Evolutionary conservation across 495 filamentous ascomycete genomes (phyloP).

Genomic region (Aspergillus bridgeri): DNA sequence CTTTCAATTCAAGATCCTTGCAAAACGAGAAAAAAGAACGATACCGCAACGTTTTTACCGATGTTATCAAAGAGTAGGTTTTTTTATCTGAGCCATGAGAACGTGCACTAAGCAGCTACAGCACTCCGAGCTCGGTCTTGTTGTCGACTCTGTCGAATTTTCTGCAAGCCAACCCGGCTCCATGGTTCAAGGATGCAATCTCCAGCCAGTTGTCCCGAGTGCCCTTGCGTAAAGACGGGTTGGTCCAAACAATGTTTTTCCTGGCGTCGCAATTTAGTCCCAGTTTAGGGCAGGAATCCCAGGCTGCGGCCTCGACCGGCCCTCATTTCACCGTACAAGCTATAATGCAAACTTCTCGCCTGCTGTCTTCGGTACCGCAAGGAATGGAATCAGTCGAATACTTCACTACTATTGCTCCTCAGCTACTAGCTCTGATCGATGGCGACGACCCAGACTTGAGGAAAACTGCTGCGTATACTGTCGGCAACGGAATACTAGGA

Average conservation of each 20-base stretch:
- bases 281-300: slow-evolving; percentile 36
- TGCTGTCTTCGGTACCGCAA: slow-evolving; percentile 61
- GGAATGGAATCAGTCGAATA: slow-evolving; percentile 54
- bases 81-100: background rate
- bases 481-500: slow-evolving; percentile 69
- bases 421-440: slow-evolving; percentile 65
- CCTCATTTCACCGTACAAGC: slow-evolving; percentile 70
- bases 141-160: slow-evolving; percentile 46
- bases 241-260: slow-evolving; percentile 68
- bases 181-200: slow-evolving; percentile 48
- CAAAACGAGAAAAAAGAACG: slow-evolving; percentile 12
- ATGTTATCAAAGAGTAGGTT: slow-evolving; percentile 45
- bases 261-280: slow-evolving; percentile 58
- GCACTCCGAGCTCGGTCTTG: slow-evolving; percentile 40
- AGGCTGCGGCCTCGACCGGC: slow-evolving; percentile 40
- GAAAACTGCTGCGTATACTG: slow-evolving; percentile 66
- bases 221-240: slow-evolving; percentile 62
- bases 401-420: slow-evolving; percentile 62
- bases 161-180: slow-evolving; percentile 41
- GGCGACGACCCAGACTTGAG: slow-evolving; percentile 60
- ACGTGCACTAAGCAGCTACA: slow-evolving; percentile 23
- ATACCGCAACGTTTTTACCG: slow-evolving; percentile 30
- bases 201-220: slow-evolving; percentile 55
- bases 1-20: slow-evolving; percentile 36
- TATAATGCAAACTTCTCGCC: slow-evolving; percentile 59